Evolutionary conservation across 306 rosid genomes (phyloP).

Genomic region (Fragaria nilgerrensis): DNA sequence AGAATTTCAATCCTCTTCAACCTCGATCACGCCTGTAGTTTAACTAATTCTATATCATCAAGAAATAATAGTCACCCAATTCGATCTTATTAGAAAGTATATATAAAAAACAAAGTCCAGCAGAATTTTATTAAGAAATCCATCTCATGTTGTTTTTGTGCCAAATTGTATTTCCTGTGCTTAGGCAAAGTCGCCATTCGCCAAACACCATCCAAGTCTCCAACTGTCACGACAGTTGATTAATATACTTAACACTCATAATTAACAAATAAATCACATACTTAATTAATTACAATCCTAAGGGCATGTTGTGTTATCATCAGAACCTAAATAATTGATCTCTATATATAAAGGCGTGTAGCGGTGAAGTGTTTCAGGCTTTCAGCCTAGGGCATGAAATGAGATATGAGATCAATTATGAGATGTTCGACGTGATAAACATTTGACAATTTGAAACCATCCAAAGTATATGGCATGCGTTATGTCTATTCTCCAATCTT

Average conservation of each 20-base stretch:
- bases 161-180: not conserved
- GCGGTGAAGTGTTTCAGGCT: not conserved
- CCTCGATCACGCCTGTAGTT: not conserved
- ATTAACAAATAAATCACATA: not conserved
- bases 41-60: not conserved
- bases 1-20: no score
- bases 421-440: conserved; percentile 14
- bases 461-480: not conserved
- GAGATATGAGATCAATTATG: no score
- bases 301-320: not conserved
- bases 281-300: not conserved
- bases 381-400: not conserved
- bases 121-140: not conserved
- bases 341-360: not conserved
- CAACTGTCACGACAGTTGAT: not conserved
- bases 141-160: not conserved
- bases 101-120: not conserved
- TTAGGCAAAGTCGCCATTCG: not conserved
- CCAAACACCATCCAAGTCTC: not conserved
- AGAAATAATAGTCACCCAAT: no score
- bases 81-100: not conserved
- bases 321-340: conserved; percentile 2
- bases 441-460: not conserved
- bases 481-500: not conserved
- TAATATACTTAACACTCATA: not conserved